phyloP scores from a whole-genome alignment of 495 filamentous ascomycete genomes.

The Recurvomyces mirabilis region DNA sequence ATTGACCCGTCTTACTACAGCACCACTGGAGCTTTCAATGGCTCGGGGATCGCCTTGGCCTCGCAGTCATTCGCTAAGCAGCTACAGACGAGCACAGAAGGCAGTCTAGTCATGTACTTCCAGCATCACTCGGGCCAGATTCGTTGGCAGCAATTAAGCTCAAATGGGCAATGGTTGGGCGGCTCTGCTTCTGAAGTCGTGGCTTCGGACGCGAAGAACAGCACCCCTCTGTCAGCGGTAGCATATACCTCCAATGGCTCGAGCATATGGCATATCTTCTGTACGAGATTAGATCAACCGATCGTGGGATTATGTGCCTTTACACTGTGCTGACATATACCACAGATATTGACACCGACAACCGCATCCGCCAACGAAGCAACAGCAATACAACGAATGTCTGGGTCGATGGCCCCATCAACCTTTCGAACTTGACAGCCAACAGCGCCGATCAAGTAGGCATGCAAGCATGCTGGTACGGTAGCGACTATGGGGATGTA shows the following conservation, averaged over 20 bases:
- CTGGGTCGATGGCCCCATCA: constrained; percentile 24
- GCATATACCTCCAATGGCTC: constrained; percentile 24
- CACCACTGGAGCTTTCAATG: constrained; percentile 29
- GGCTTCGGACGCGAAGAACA: constrained; percentile 30
- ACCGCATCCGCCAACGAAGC: constrained; percentile 22
- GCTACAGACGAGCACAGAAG: constrained; percentile 7
- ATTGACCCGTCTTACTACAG: constrained; percentile 20
- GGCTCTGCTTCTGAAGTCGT: constrained; percentile 25
- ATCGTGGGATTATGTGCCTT: not conserved
- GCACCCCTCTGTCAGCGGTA: constrained; percentile 30
- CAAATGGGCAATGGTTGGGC: constrained; percentile 23
- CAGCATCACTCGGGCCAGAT: constrained; percentile 29
- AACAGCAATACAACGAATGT: constrained; percentile 26
- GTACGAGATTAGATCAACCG: not conserved
- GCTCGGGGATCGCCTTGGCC: constrained; percentile 30
- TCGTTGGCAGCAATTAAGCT: constrained; percentile 23
- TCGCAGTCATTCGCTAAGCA: constrained; percentile 26
- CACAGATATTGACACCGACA: constrained; percentile 29
- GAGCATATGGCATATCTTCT: constrained; percentile 11
- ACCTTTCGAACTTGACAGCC: constrained; percentile 23
- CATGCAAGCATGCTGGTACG: constrained; percentile 33
- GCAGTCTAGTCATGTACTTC: constrained; percentile 30
- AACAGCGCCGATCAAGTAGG: constrained; percentile 26
- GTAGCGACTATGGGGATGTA: constrained; percentile 28
- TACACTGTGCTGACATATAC: constrained; percentile 2